Evolutionary conservation across 192 early-diverging fungal species (phyloP).

Genomic region (Backusella tuberculispora): DNA sequence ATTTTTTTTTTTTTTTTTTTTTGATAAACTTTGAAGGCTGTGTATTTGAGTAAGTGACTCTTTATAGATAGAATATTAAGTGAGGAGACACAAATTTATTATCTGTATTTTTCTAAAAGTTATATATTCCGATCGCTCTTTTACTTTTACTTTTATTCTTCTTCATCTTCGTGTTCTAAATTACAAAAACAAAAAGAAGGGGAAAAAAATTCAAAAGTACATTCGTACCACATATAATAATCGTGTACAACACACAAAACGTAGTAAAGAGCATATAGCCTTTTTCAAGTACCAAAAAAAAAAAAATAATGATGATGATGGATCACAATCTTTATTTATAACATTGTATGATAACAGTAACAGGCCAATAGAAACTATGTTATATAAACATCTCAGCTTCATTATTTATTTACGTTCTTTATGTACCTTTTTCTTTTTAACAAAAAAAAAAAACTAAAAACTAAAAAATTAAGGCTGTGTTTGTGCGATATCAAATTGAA

Average conservation of each 20-base stretch:
- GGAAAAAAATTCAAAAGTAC: too few relatives aligned
- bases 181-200: too few relatives aligned
- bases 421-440: background rate
- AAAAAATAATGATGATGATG: background rate
- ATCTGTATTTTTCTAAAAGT: background rate
- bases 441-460: background rate
- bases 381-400: background rate
- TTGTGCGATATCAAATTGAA: background rate
- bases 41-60: background rate
- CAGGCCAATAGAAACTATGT: background rate
- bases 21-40: background rate
- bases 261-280: background rate
- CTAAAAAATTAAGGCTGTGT: background rate
- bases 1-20: conserved; percentile 2
- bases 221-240: background rate
- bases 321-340: background rate
- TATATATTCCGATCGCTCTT: background rate
- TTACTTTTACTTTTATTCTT: background rate
- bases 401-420: background rate
- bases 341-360: background rate
- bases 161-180: background rate
- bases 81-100: background rate
- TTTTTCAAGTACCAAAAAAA: background rate
- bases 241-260: background rate
- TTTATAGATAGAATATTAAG: background rate